Percentiles rank a stretch among this genome's conserved stretches.
Evolutionary conservation across 305 asterid species (phyloP).

Genomic region (Stenogyne calaminthoides): DNA sequence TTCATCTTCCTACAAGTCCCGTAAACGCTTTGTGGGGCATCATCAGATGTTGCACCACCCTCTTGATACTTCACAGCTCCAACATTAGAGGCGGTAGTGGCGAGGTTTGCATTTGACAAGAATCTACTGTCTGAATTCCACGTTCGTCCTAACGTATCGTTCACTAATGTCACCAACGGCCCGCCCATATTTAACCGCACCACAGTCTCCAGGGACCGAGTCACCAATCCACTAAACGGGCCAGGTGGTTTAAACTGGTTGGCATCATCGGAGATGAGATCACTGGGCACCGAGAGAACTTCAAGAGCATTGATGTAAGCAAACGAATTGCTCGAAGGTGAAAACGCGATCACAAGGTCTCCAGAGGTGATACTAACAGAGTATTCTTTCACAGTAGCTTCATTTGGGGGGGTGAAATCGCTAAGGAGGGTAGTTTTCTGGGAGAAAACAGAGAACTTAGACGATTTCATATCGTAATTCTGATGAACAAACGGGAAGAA

Average conservation of each 20-base stretch:
- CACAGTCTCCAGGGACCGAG: conserved; percentile 59
- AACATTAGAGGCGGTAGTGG: conserved; percentile 39
- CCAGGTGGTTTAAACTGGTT: conserved; percentile 45
- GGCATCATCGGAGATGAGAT: conserved; percentile 55
- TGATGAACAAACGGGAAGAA: conserved; percentile 61
- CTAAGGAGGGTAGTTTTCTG: conserved; percentile 56
- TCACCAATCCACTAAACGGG: conserved; percentile 41
- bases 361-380: conserved; percentile 48
- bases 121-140: conserved; percentile 51
- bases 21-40: conserved; percentile 71
- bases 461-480: conserved; percentile 52
- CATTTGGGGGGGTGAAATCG: conserved; percentile 53
- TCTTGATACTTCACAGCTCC: conserved; percentile 50
- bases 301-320: conserved; percentile 75
- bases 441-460: conserved; percentile 71
- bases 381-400: conserved; percentile 50
- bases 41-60: conserved; percentile 55
- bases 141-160: conserved; percentile 57
- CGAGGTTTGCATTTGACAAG: conserved; percentile 32
- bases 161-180: conserved; percentile 42
- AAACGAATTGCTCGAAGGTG: conserved; percentile 52
- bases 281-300: conserved; percentile 65
- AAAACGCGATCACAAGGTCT: conserved; percentile 54
- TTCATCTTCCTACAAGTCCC: conserved; percentile 78
- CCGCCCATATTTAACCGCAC: conserved; percentile 82